These are phyloP conservation scores for Trichoderma asperellum DNA, from an alignment of 2,329 filamentous ascomycete species.

Conservation along the genomic window DNA sequence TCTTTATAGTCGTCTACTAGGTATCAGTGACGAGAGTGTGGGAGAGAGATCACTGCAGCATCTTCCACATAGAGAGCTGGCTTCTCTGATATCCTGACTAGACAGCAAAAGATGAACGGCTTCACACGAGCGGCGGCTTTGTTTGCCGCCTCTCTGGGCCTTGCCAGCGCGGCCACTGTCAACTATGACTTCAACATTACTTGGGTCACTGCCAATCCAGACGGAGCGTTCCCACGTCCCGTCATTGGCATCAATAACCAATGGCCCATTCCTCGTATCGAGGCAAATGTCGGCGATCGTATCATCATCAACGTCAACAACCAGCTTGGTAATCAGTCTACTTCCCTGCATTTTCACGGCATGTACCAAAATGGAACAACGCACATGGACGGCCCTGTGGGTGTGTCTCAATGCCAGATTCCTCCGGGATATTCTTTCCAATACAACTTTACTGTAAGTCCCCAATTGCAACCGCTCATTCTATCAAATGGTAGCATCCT, in stretches of 20 bases:
- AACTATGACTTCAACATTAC: conserved; percentile 69
- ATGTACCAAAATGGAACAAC: conserved; percentile 68
- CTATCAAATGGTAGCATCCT: background rate
- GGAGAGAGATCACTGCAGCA: background rate
- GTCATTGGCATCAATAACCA: conserved; percentile 76
- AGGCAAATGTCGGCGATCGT: conserved; percentile 64
- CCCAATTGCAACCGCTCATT: background rate
- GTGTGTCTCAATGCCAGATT: conserved; percentile 70
- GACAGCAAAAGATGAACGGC: conserved; percentile 30
- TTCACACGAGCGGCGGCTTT: conserved; percentile 29
- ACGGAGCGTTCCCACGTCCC: conserved; percentile 65
- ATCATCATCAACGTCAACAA: conserved; percentile 64
- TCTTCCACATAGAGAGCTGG: conserved; percentile 6
- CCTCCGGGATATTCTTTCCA: conserved; percentile 66
- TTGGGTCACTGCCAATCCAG: conserved; percentile 74
- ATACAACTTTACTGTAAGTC: conserved; percentile 68
- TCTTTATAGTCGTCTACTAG: background rate
- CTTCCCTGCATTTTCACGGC: conserved; percentile 72
- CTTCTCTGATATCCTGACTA: background rate
- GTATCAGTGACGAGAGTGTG: background rate
- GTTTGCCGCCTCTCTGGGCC: conserved; percentile 30
- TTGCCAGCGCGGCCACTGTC: conserved; percentile 47
- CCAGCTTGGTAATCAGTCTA: conserved; percentile 63
- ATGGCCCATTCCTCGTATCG: conserved; percentile 73
- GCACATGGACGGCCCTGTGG: conserved; percentile 71